Evolutionary conservation across 768 basidiomycete species (phyloP).

Genomic region (Boletus vinaceobasis): DNA sequence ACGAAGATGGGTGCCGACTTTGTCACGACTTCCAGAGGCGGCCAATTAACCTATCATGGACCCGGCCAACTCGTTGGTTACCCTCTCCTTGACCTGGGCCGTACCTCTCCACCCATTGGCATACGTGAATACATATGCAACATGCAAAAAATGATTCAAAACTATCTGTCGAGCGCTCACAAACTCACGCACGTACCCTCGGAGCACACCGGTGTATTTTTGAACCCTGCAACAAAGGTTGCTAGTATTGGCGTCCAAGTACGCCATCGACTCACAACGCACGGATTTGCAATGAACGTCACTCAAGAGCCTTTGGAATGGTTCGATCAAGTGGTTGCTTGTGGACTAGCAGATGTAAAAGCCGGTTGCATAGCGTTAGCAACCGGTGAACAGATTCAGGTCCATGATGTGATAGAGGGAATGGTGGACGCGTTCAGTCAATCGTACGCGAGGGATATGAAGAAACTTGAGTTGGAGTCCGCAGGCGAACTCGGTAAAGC

Average conservation of each 20-base stretch:
- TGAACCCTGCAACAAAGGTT: constrained; percentile 77
- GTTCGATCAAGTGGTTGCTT: constrained; percentile 89
- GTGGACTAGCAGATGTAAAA: constrained; percentile 80
- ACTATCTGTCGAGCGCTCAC: constrained; percentile 58
- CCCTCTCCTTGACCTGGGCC: constrained; percentile 86
- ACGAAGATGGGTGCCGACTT: constrained; percentile 83
- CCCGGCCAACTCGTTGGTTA: constrained; percentile 98
- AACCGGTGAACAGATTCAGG: constrained; percentile 35
- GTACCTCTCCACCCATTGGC: constrained; percentile 65
- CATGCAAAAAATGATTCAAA: constrained; percentile 69
- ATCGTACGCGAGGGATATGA: constrained; percentile 48
- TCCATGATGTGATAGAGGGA: constrained; percentile 51
- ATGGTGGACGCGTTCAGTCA: constrained; percentile 48
- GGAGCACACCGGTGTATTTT: constrained; percentile 89
- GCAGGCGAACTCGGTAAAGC: constrained; percentile 48
- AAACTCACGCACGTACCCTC: constrained; percentile 55
- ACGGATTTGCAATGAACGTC: constrained; percentile 93
- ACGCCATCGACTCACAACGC: constrained; percentile 88
- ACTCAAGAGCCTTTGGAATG: constrained; percentile 76
- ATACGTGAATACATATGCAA: constrained; percentile 83
- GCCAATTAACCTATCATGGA: constrained; percentile 95
- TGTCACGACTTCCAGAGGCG: constrained; percentile 76
- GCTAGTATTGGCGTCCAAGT: constrained; percentile 97
- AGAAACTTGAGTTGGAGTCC: constrained; percentile 38
- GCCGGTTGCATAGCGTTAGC: constrained; percentile 65